Evolutionary conservation across 2,329 filamentous ascomycete genomes (phyloP).

Genomic region (Calonectria hawksworthii): DNA sequence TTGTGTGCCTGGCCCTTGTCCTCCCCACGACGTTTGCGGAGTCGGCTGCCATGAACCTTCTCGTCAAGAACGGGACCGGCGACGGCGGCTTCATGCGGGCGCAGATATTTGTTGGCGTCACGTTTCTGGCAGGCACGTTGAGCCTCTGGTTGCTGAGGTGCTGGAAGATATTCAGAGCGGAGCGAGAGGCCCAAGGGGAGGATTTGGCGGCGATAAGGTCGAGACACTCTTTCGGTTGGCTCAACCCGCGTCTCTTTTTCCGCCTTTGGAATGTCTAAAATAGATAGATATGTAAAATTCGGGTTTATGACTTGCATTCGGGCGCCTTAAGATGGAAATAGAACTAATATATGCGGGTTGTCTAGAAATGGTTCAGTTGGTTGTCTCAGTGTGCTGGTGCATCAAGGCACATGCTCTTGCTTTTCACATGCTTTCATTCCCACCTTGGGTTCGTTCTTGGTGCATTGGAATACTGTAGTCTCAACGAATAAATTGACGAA

Average conservation of each 20-base stretch:
- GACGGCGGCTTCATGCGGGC: constrained; percentile 65
- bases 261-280: constrained; percentile 28
- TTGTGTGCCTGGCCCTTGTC: constrained; percentile 72
- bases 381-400: not conserved
- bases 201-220: not conserved
- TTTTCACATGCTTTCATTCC: not conserved
- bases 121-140: constrained; percentile 70
- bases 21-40: constrained; percentile 65
- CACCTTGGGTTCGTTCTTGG: not conserved
- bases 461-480: not conserved
- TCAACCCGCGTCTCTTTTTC: constrained; percentile 31
- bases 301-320: not conserved
- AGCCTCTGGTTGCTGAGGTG: constrained; percentile 68
- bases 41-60: constrained; percentile 67
- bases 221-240: constrained; percentile 26
- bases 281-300: not conserved
- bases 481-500: not conserved
- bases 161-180: constrained; percentile 67
- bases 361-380: not conserved
- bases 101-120: constrained; percentile 72
- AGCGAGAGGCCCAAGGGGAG: not conserved
- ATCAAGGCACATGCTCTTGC: not conserved
- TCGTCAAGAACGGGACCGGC: constrained; percentile 52
- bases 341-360: not conserved
- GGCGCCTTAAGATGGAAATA: not conserved